A percentile compares a stretch with the other conserved stretches of the same genome.
These are phyloP conservation scores for Galeopsis tetrahit DNA, from an alignment of 257 asterid species.

Conservation along the genomic window DNA sequence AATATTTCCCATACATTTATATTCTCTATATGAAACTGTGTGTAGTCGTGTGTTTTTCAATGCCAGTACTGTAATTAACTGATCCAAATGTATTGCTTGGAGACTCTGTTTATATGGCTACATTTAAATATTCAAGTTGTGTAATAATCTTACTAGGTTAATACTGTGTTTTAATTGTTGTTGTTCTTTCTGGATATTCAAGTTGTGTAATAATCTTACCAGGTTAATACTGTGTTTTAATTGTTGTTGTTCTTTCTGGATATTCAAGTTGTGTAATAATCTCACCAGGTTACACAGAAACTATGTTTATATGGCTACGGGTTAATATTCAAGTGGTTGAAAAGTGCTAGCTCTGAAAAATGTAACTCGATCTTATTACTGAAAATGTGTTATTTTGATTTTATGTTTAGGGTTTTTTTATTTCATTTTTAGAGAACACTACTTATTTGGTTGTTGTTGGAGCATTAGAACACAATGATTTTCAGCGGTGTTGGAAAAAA, in stretches of 20 bases:
- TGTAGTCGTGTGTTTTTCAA: slow-evolving; percentile 2
- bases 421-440: too few relatives aligned
- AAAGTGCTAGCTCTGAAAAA: too few relatives aligned
- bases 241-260: neutral
- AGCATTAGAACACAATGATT: too few relatives aligned
- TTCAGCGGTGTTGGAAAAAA: too few relatives aligned
- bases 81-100: neutral
- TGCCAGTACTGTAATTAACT: slow-evolving; percentile 23
- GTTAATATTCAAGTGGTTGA: neutral
- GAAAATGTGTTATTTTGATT: too few relatives aligned
- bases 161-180: neutral
- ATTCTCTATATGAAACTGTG: too few relatives aligned
- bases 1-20: too few relatives aligned
- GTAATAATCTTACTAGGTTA: neutral
- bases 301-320: neutral
- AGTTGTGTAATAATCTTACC: slow-evolving; percentile 6
- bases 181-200: neutral
- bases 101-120: neutral
- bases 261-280: slow-evolving; percentile 3
- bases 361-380: too few relatives aligned
- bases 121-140: slow-evolving; percentile 13
- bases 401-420: too few relatives aligned
- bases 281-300: neutral
- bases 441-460: too few relatives aligned
- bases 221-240: neutral